Evolutionary conservation across 1,139 yeast genomes (phyloP).

Genomic region (Hansenula anomala): DNA sequence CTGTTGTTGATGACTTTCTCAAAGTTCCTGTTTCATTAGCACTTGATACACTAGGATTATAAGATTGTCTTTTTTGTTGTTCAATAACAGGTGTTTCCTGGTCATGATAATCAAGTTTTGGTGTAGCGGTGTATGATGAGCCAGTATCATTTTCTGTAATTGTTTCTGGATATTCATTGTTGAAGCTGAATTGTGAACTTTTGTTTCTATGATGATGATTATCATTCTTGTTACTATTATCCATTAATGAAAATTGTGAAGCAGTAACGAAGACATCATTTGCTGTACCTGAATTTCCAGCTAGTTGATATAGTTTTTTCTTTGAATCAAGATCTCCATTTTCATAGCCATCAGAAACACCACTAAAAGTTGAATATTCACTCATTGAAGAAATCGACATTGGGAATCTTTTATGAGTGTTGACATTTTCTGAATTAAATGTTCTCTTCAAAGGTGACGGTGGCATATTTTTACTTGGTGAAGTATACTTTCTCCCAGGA

Average conservation of each 20-base stretch:
- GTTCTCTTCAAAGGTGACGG: slow-evolving; percentile 2
- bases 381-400: slow-evolving; percentile 19
- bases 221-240: background rate
- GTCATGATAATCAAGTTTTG: background rate
- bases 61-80: too few species aligned
- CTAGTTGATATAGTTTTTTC: slow-evolving; percentile 21
- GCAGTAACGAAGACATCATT: slow-evolving; percentile 40
- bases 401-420: slow-evolving; percentile 1
- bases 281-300: slow-evolving; percentile 18
- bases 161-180: too few species aligned
- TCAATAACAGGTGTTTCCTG: background rate
- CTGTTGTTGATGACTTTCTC: background rate
- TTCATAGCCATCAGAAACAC: slow-evolving; percentile 1
- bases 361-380: slow-evolving; percentile 17
- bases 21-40: background rate
- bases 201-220: background rate
- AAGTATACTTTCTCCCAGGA: background rate
- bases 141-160: background rate
- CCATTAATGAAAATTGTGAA: slow-evolving; percentile 28
- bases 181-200: too few species aligned
- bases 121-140: background rate
- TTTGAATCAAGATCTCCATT: slow-evolving; percentile 1
- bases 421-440: background rate
- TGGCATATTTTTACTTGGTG: background rate
- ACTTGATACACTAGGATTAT: background rate